These are phyloP conservation scores for Botrytis aclada DNA, from an alignment of 2,329 filamentous ascomycete species.

Conservation along the genomic window DNA sequence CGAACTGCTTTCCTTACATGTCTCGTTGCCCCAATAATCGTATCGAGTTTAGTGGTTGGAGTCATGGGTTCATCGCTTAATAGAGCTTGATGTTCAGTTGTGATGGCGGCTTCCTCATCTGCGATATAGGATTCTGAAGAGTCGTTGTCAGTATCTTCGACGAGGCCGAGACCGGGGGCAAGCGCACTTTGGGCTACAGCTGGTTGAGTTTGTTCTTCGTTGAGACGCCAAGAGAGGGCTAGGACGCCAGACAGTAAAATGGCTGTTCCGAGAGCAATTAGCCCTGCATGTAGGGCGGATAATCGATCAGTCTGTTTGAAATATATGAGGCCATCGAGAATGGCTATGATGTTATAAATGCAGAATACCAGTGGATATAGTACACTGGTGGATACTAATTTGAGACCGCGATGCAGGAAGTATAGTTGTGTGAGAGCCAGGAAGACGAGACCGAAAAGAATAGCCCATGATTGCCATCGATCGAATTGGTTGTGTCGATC, in stretches of 20 bases:
- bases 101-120: slow-evolving; percentile 37
- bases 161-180: slow-evolving; percentile 76
- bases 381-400: slow-evolving; percentile 91
- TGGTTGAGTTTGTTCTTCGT: slow-evolving; percentile 66
- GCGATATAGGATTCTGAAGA: slow-evolving; percentile 48
- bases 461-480: slow-evolving; percentile 91
- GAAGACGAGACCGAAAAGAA: slow-evolving; percentile 74
- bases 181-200: slow-evolving; percentile 65
- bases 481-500: slow-evolving; percentile 91
- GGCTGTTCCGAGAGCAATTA: slow-evolving; percentile 82
- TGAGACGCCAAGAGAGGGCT: slow-evolving; percentile 88
- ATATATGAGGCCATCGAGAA: slow-evolving; percentile 94
- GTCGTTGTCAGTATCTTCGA: slow-evolving; percentile 64
- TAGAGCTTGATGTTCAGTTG: slow-evolving; percentile 33
- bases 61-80: slow-evolving; percentile 35
- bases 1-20: slow-evolving; percentile 33
- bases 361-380: slow-evolving; percentile 97
- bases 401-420: slow-evolving; percentile 89
- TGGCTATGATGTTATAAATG: slow-evolving; percentile 98
- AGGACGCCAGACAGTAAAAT: slow-evolving; percentile 86
- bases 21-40: slow-evolving; percentile 33
- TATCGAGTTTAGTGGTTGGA: slow-evolving; percentile 35
- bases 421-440: slow-evolving; percentile 90
- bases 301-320: slow-evolving; percentile 86
- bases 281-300: slow-evolving; percentile 68